phyloP scores from a whole-genome alignment of 2,329 filamentous ascomycete genomes.

The Malbranchea zuffiana region DNA sequence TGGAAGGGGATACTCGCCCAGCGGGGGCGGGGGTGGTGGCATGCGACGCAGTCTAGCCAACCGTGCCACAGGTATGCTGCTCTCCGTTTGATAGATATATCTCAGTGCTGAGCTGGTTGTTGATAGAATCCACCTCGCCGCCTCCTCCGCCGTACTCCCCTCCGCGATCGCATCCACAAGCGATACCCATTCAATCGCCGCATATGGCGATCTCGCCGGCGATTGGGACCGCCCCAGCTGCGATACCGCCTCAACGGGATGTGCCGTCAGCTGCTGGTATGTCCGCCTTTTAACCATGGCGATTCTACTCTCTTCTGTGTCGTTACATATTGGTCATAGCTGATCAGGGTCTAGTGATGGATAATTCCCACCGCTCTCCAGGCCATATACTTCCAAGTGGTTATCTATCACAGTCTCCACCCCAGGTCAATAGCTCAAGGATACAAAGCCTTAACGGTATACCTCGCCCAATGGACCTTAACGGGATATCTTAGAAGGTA shows the following conservation, averaged over 20 bases:
- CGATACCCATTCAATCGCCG: conserved; percentile 6
- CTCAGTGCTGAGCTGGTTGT: conserved; percentile 1
- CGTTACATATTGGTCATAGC: no score
- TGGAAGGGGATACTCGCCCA: conserved; percentile 8
- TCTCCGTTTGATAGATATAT: background rate
- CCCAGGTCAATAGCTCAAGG: no score
- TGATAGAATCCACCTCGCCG: conserved; percentile 17
- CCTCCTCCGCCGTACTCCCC: conserved; percentile 17
- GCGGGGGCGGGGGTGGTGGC: background rate
- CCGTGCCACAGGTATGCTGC: conserved; percentile 4
- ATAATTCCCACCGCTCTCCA: no score
- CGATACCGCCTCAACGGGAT: conserved; percentile 7
- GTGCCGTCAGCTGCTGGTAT: conserved; percentile 1
- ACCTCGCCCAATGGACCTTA: no score
- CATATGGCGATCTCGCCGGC: conserved; percentile 6
- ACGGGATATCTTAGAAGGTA: no score
- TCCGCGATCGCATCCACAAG: conserved; percentile 8
- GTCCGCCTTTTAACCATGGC: no score
- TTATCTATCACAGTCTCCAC: no score
- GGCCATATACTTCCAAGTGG: no score
- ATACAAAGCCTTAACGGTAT: no score
- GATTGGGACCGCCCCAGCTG: conserved; percentile 4
- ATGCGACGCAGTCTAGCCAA: conserved; percentile 1
- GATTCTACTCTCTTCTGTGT: no score
- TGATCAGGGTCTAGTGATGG: no score